A percentile compares a stretch with the other conserved stretches of the same genome.
Conservation (phyloP, 176 grass and related monocot genomes). For the Bothriochloa decipiens region DNA sequence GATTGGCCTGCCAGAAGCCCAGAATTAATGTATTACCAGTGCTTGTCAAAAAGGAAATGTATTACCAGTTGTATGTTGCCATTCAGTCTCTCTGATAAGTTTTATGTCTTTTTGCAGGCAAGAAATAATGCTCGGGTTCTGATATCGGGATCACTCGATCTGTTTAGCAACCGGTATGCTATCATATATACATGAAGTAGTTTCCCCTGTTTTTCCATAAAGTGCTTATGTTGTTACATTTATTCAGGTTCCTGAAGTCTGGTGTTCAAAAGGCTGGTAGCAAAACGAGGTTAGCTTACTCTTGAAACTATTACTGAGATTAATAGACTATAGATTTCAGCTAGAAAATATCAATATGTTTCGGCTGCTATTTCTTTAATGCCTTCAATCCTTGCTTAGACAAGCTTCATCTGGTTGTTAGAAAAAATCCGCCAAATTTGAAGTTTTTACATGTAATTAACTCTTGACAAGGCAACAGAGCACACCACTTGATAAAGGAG, state of each 20-base stretch:
- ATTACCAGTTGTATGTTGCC: constrained; percentile 18
- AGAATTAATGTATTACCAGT: constrained; percentile 2
- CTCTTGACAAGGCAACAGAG: not conserved
- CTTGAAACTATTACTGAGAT: constrained; percentile 8
- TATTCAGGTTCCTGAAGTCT: constrained; percentile 78
- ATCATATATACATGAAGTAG: not conserved
- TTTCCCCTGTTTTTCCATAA: not conserved
- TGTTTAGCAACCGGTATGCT: constrained; percentile 85
- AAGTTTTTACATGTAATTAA: not conserved
- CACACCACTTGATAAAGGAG: not conserved
- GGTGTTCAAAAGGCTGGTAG: constrained; percentile 82
- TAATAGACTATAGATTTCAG: not conserved
- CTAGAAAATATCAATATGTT: not conserved
- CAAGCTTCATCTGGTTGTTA: not conserved
- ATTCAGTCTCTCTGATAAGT: constrained; percentile 13
- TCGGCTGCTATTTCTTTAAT: constrained; percentile 8
- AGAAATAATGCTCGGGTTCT: constrained; percentile 92
- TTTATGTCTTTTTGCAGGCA: constrained; percentile 59
- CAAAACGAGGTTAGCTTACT: constrained; percentile 58
- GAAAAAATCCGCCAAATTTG: not conserved
- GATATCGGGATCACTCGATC: constrained; percentile 85
- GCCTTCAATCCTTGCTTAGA: not conserved
- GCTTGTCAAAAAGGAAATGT: not conserved
- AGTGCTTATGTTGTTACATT: constrained; percentile 18
- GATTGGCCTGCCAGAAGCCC: not conserved